phyloP scores from a whole-genome alignment of 2,329 filamentous ascomycete genomes.

The Raffaelea albimanens region DNA sequence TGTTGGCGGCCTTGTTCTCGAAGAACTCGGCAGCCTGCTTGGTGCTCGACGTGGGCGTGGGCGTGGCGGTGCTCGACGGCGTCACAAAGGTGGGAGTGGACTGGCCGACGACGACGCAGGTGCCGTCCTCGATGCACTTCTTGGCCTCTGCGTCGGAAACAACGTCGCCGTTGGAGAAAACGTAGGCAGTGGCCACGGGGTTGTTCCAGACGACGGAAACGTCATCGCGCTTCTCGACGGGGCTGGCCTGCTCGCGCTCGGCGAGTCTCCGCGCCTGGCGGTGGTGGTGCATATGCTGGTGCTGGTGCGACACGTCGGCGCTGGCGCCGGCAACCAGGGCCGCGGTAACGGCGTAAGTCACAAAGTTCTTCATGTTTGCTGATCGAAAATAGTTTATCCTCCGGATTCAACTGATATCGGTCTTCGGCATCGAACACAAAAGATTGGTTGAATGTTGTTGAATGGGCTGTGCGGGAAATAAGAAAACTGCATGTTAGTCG shows the following conservation, averaged over 20 bases:
- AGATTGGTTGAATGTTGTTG: background rate
- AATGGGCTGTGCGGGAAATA: background rate
- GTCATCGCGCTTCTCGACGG: constrained; percentile 36
- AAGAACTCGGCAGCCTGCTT: constrained; percentile 39
- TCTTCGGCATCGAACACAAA: background rate
- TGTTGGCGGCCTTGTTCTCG: constrained; percentile 31
- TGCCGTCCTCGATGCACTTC: constrained; percentile 60
- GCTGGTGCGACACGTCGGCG: constrained; percentile 46
- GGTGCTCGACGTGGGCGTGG: constrained; percentile 23
- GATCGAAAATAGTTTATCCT: background rate
- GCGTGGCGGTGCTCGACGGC: constrained; percentile 23
- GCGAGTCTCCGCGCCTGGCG: constrained; percentile 35
- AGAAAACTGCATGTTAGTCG: no score
- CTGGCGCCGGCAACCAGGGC: constrained; percentile 39
- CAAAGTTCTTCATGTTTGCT: constrained; percentile 38
- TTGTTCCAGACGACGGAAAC: constrained; percentile 40
- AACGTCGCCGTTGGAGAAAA: constrained; percentile 50
- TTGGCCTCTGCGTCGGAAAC: constrained; percentile 58
- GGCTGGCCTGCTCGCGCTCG: constrained; percentile 35
- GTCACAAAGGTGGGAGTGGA: constrained; percentile 41
- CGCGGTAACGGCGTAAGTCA: constrained; percentile 42
- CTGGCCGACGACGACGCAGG: constrained; percentile 57
- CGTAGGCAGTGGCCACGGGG: constrained; percentile 60
- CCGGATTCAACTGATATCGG: background rate
- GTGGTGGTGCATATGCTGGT: constrained; percentile 50